A percentile compares a stretch with the other conserved stretches of the same genome.
Conservation (phyloP, 2,329 filamentous ascomycete genomes). For the Sclerotinia spermophila region DNA sequence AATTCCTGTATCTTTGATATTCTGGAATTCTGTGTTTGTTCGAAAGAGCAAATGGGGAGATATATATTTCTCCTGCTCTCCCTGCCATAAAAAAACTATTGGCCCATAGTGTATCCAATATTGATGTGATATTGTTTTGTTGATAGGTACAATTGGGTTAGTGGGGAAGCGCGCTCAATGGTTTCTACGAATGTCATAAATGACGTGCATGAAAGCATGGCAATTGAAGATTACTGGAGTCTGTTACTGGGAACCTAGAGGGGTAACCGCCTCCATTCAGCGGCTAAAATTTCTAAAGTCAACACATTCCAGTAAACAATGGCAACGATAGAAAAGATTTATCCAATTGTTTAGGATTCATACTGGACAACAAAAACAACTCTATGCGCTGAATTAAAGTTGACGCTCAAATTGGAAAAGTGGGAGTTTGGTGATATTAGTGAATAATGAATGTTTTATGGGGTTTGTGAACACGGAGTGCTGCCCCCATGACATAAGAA, state of each 20-base stretch:
- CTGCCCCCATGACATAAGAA: slow-evolving; percentile 3
- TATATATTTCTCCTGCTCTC: slow-evolving; percentile 6
- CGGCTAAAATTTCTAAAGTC: slow-evolving; percentile 1
- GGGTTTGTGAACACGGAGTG: not conserved
- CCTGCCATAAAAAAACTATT: not conserved
- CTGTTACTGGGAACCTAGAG: not conserved
- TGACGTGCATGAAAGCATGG: slow-evolving; percentile 19
- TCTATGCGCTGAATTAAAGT: slow-evolving; percentile 7
- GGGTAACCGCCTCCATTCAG: slow-evolving; percentile 13
- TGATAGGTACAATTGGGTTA: slow-evolving; percentile 15
- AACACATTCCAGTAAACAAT: slow-evolving; percentile 1
- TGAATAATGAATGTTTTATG: slow-evolving; percentile 3
- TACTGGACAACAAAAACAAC: not conserved
- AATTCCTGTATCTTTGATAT: not conserved
- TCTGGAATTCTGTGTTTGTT: not conserved
- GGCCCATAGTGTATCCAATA: not conserved
- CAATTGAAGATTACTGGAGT: slow-evolving; percentile 14
- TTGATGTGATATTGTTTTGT: slow-evolving; percentile 12
- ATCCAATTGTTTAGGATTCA: slow-evolving; percentile 12
- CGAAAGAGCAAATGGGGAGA: not conserved
- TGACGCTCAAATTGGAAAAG: slow-evolving; percentile 1
- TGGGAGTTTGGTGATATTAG: not conserved
- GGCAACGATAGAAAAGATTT: not conserved
- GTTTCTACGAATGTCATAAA: slow-evolving; percentile 13
- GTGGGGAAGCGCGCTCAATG: slow-evolving; percentile 18